These are phyloP conservation scores for Calonectria montana DNA, from an alignment of 2,329 filamentous ascomycete genomes.

Conservation along the genomic window DNA sequence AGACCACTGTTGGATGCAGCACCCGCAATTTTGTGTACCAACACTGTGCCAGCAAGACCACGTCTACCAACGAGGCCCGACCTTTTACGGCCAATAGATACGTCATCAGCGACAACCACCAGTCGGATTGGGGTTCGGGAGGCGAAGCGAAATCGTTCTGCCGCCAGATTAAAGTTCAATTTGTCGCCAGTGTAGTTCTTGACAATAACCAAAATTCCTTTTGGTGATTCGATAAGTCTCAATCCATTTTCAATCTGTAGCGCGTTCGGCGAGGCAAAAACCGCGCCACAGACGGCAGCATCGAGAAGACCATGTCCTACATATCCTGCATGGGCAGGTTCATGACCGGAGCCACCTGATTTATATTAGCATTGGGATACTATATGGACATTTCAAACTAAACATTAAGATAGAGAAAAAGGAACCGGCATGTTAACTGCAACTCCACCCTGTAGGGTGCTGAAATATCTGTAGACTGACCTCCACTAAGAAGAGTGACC, in stretches of 20 bases:
- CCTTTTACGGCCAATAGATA: conserved; percentile 17
- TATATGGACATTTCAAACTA: no score
- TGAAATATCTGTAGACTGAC: not conserved
- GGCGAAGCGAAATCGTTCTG: not conserved
- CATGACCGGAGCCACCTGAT: conserved; percentile 7
- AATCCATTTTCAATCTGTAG: conserved; percentile 12
- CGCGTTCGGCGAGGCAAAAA: conserved; percentile 17
- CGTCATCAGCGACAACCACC: conserved; percentile 63
- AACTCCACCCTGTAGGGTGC: no score
- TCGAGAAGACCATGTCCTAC: conserved; percentile 14
- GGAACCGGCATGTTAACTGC: not conserved
- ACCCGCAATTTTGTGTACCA: conserved; percentile 20
- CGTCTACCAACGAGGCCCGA: conserved; percentile 19
- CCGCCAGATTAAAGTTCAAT: not conserved
- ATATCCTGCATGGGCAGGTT: conserved; percentile 13
- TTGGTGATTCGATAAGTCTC: conserved; percentile 3
- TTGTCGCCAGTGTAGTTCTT: not conserved
- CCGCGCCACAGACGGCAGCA: conserved; percentile 18
- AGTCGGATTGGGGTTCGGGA: not conserved
- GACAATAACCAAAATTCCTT: conserved; percentile 67
- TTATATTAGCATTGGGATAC: not conserved
- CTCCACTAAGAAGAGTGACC: not conserved
- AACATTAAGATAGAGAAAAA: not conserved
- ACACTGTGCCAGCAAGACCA: conserved; percentile 20
- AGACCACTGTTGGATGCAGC: conserved; percentile 6